Evolutionary conservation across 1,284 basidiomycete genomes (phyloP).

Genomic region (Moesziomyces parantarcticus): DNA sequence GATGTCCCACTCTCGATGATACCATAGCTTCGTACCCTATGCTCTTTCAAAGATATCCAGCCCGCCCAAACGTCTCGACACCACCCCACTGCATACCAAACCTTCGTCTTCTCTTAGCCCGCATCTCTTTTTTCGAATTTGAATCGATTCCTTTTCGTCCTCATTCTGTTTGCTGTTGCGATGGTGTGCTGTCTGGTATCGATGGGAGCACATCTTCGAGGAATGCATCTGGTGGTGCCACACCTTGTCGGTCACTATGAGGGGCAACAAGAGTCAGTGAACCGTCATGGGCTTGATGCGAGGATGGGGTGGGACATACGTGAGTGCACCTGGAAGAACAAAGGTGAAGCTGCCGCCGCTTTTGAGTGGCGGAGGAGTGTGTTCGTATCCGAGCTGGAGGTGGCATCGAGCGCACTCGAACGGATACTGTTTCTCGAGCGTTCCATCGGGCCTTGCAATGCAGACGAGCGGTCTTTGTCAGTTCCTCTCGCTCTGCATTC

Average conservation of each 20-base stretch:
- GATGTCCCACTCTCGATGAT: neutral
- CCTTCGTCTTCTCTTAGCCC: neutral
- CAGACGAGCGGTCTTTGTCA: too few species aligned
- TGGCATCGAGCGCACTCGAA: slow-evolving; percentile 59
- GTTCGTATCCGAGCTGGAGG: slow-evolving; percentile 61
- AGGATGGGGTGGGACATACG: slow-evolving; percentile 30
- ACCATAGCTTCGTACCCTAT: neutral
- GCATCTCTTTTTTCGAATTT: neutral
- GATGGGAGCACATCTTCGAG: slow-evolving; percentile 15
- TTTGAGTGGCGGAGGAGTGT: slow-evolving; percentile 63
- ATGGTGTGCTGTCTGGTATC: neutral
- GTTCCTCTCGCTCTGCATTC: neutral
- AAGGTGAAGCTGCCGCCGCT: slow-evolving; percentile 62
- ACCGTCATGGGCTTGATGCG: neutral
- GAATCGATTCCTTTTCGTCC: neutral
- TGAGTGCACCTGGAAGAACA: slow-evolving; percentile 56
- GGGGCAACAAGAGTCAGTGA: neutral
- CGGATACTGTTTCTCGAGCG: slow-evolving; percentile 56
- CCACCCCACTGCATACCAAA: neutral
- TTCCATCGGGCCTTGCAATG: slow-evolving; percentile 41
- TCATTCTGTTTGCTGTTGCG: neutral
- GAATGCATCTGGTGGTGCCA: slow-evolving; percentile 43
- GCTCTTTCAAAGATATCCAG: slow-evolving; percentile 2
- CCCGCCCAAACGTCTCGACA: neutral
- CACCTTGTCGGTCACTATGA: slow-evolving; percentile 41